These are phyloP conservation scores for Torulaspora quercuum DNA, from an alignment of 805 yeast species.

Conservation along the genomic window DNA sequence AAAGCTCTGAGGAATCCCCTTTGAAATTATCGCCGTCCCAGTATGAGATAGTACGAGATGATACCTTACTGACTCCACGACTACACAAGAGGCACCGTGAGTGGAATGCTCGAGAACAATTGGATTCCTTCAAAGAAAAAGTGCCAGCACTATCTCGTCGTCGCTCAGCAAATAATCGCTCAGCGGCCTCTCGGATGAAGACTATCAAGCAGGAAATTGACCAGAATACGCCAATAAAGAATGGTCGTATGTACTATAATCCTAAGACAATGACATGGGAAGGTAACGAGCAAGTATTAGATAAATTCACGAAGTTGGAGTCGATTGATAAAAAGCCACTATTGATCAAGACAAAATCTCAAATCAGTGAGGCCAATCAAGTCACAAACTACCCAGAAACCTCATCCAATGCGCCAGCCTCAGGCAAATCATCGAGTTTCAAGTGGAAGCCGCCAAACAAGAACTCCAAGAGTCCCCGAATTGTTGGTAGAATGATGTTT, in stretches of 20 bases:
- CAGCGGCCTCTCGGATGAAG: conserved; percentile 23
- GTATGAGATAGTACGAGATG: conserved; percentile 29
- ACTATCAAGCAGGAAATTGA: conserved; percentile 37
- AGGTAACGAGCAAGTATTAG: conserved; percentile 30
- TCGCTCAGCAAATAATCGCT: conserved; percentile 8
- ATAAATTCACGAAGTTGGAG: conserved; percentile 27
- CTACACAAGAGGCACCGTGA: conserved; percentile 27
- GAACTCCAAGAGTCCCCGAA: conserved; percentile 19
- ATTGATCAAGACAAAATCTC: conserved; percentile 20
- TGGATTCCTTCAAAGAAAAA: conserved; percentile 27
- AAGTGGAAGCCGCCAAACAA: conserved; percentile 6
- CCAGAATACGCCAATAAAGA: conserved; percentile 34
- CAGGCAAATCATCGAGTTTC: neutral
- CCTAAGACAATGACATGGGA: conserved; percentile 34
- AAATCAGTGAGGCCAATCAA: conserved; percentile 2
- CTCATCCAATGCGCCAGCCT: conserved; percentile 1
- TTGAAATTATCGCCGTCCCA: conserved; percentile 28
- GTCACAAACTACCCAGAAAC: conserved; percentile 1
- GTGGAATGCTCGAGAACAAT: conserved; percentile 20
- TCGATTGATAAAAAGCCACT: conserved; percentile 25
- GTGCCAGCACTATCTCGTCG: conserved; percentile 12
- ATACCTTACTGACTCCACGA: conserved; percentile 30
- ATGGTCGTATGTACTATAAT: conserved; percentile 32
- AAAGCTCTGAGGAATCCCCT: conserved; percentile 17
- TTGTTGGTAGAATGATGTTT: conserved; percentile 36